phyloP scores from a whole-genome alignment of 108 stramenopile species.

The Hondaea fermentalgiana region DNA sequence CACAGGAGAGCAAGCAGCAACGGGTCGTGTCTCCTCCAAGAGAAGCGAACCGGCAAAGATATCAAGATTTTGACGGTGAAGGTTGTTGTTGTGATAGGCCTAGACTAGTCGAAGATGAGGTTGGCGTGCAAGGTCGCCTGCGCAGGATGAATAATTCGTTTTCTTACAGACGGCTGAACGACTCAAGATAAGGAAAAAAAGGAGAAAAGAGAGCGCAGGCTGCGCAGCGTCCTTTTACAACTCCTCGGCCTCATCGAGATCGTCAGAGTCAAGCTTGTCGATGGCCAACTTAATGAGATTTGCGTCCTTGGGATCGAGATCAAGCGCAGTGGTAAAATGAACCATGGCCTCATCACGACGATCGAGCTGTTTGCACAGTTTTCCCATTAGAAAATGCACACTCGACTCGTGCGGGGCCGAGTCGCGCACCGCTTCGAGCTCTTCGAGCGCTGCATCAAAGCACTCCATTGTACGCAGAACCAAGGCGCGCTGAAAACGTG shows the following conservation, averaged over 20 bases:
- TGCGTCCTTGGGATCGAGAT: conserved; percentile 88
- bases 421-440: conserved; percentile 77
- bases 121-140: too few relatives aligned
- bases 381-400: conserved; percentile 88
- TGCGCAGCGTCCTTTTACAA: conserved; percentile 36
- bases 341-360: conserved; percentile 75
- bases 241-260: conserved; percentile 66
- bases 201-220: too few relatives aligned
- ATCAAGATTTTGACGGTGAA: too few relatives aligned
- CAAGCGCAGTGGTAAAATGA: conserved; percentile 83
- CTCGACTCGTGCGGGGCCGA: conserved; percentile 80
- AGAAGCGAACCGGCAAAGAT: too few relatives aligned
- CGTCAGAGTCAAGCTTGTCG: conserved; percentile 72
- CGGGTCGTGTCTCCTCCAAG: too few relatives aligned
- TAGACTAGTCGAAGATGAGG: too few relatives aligned
- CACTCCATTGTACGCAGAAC: conserved; percentile 80
- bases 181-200: too few relatives aligned
- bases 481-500: conserved; percentile 81
- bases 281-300: conserved; percentile 83
- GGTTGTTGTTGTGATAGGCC: too few relatives aligned
- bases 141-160: too few relatives aligned
- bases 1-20: too few relatives aligned
- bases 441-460: conserved; percentile 67
- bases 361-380: conserved; percentile 79
- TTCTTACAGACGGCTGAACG: too few relatives aligned